phyloP scores from a whole-genome alignment of 1,284 basidiomycete genomes.

The Cutaneotrichosporon dermatis region DNA sequence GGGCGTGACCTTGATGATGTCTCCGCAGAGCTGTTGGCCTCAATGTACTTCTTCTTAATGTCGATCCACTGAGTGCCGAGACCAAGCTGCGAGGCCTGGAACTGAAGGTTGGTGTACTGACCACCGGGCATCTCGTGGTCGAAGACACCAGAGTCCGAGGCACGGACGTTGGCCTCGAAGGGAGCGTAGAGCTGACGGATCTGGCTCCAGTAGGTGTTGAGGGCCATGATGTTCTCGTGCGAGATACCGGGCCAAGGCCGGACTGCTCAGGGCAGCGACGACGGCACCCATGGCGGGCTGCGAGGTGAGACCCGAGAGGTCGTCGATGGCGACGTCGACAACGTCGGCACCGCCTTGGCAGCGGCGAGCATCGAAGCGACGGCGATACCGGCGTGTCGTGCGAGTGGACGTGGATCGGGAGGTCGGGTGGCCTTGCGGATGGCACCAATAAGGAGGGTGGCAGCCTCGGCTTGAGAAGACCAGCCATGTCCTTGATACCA shows the following conservation, averaged over 20 bases:
- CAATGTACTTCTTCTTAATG: slow-evolving; percentile 98
- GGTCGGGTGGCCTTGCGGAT: slow-evolving; percentile 94
- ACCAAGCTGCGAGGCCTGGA: slow-evolving; percentile 97
- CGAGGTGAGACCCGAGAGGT: slow-evolving; percentile 97
- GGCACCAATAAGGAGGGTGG: slow-evolving; percentile 85
- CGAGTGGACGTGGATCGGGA: slow-evolving; percentile 99
- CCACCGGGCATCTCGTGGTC: slow-evolving; percentile 98
- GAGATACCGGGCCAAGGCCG: slow-evolving; percentile 88
- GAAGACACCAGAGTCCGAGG: slow-evolving; percentile 94
- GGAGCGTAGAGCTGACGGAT: slow-evolving; percentile 91
- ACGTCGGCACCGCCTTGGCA: slow-evolving; percentile 93
- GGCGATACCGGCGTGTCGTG: slow-evolving; percentile 99
- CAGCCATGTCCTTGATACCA: slow-evolving; percentile 99
- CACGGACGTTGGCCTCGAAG: slow-evolving; percentile 98
- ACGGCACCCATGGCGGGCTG: slow-evolving; percentile 99
- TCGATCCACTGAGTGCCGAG: slow-evolving; percentile 97
- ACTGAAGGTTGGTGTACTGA: slow-evolving; percentile 92
- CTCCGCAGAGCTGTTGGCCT: slow-evolving; percentile 93
- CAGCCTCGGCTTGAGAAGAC: slow-evolving; percentile 90
- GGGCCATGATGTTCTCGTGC: slow-evolving; percentile 93
- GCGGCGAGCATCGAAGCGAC: slow-evolving; percentile 93
- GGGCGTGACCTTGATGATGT: slow-evolving; percentile 98
- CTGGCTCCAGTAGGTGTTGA: slow-evolving; percentile 98
- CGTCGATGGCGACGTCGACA: slow-evolving; percentile 97
- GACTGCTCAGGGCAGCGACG: slow-evolving; percentile 90